Evolutionary conservation across 805 yeast species (phyloP).

Genomic region (Nakazawaea laoshanensis): DNA sequence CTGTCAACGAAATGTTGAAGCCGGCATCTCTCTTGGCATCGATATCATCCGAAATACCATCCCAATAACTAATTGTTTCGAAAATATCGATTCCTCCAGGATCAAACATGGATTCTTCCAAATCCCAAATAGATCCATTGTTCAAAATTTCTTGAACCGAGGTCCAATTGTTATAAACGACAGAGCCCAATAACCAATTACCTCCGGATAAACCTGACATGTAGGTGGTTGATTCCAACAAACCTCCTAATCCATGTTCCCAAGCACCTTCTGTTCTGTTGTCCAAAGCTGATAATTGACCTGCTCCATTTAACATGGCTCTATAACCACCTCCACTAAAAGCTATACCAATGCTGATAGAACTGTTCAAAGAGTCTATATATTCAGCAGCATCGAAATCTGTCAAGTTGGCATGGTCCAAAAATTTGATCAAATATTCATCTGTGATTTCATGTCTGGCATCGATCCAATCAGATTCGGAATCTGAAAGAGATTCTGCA

Average conservation of each 20-base stretch:
- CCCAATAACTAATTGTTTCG: constrained; percentile 43
- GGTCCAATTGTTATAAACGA: constrained; percentile 66
- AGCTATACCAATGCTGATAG: constrained; percentile 49
- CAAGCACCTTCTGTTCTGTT: constrained; percentile 50
- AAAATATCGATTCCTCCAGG: constrained; percentile 58
- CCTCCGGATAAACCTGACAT: constrained; percentile 80
- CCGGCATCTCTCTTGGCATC: constrained; percentile 53
- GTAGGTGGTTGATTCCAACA: constrained; percentile 63
- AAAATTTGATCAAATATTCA: constrained; percentile 34
- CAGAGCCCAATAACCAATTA: constrained; percentile 68
- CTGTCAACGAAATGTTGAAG: constrained; percentile 58
- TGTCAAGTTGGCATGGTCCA: constrained; percentile 34
- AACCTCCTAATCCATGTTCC: constrained; percentile 58
- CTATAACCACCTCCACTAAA: constrained; percentile 88
- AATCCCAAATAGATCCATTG: constrained; percentile 56
- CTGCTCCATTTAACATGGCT: constrained; percentile 84
- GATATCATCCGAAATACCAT: constrained; percentile 43
- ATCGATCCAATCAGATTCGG: constrained; percentile 46
- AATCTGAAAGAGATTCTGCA: constrained; percentile 35
- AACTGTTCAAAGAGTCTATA: constrained; percentile 26
- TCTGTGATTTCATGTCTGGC: constrained; percentile 37
- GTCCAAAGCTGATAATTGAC: constrained; percentile 72
- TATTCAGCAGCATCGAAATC: constrained; percentile 39
- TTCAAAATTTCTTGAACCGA: constrained; percentile 52
- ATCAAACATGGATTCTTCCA: constrained; percentile 48